phyloP scores from a whole-genome alignment of 495 filamentous ascomycete species.

The Jackrogersella minutella region DNA sequence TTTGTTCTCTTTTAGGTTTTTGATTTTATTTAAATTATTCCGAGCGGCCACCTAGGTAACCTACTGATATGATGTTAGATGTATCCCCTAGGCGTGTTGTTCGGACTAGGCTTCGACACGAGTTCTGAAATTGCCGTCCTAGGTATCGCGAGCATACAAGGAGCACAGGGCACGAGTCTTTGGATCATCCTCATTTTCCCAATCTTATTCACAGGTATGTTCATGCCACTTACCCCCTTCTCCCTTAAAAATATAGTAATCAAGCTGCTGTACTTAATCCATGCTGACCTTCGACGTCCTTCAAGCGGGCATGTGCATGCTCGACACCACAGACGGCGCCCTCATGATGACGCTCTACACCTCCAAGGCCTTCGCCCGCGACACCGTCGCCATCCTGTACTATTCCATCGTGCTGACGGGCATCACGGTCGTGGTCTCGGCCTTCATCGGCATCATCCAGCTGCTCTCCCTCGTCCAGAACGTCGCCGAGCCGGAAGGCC shows the following conservation, averaged over 20 bases:
- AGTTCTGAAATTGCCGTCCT: constrained; percentile 92
- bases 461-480: constrained; percentile 77
- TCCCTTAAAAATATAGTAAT: background rate
- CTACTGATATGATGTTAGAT: constrained; percentile 55
- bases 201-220: constrained; percentile 81
- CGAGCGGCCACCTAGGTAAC: background rate
- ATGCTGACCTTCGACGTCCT: constrained; percentile 9
- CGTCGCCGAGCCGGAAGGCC: constrained; percentile 73
- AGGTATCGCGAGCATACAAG: constrained; percentile 88
- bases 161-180: constrained; percentile 81
- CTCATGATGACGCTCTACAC: constrained; percentile 96
- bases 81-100: constrained; percentile 89
- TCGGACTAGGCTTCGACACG: constrained; percentile 96
- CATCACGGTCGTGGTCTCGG: constrained; percentile 86
- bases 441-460: constrained; percentile 86
- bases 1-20: too few relatives aligned
- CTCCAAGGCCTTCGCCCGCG: constrained; percentile 73
- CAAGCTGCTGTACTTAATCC: background rate
- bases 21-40: background rate
- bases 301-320: constrained; percentile 84
- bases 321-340: constrained; percentile 90
- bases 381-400: constrained; percentile 87
- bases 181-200: constrained; percentile 97
- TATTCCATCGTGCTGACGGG: constrained; percentile 91
- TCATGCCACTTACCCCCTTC: background rate